These are phyloP conservation scores for Pichia inconspicua DNA, from an alignment of 1,139 yeast genomes.

Conservation along the genomic window DNA sequence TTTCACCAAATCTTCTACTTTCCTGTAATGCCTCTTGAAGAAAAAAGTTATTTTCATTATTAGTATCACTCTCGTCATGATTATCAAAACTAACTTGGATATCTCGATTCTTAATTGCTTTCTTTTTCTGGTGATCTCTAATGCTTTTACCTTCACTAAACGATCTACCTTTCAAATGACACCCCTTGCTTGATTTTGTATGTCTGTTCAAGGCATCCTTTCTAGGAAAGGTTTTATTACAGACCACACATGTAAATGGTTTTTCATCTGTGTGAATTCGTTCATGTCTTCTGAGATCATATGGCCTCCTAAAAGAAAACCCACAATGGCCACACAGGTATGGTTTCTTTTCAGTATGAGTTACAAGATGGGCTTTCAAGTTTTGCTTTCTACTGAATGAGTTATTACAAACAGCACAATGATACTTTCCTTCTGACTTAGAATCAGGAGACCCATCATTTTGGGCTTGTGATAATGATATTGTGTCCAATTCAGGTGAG, in stretches of 20 bases:
- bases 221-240: constrained; percentile 65
- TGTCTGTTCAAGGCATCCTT: constrained; percentile 66
- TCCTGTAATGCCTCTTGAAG: constrained; percentile 3
- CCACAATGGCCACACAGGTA: constrained; percentile 60
- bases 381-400: constrained; percentile 66
- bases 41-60: constrained; percentile 3
- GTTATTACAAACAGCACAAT: constrained; percentile 55
- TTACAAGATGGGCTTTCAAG: constrained; percentile 63
- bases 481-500: background rate
- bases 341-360: constrained; percentile 62
- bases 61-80: constrained; percentile 3
- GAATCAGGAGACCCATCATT: background rate
- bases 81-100: background rate
- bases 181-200: constrained; percentile 34
- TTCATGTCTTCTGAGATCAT: constrained; percentile 69
- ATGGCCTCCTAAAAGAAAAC: constrained; percentile 59
- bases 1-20: background rate
- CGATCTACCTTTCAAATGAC: constrained; percentile 7
- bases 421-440: constrained; percentile 15
- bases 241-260: constrained; percentile 54
- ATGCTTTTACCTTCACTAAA: background rate
- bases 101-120: background rate
- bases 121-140: background rate
- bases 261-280: constrained; percentile 72
- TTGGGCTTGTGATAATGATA: background rate